Conservation (phyloP, 208 protist genomes). For the Leishmania mexicana region DNA sequence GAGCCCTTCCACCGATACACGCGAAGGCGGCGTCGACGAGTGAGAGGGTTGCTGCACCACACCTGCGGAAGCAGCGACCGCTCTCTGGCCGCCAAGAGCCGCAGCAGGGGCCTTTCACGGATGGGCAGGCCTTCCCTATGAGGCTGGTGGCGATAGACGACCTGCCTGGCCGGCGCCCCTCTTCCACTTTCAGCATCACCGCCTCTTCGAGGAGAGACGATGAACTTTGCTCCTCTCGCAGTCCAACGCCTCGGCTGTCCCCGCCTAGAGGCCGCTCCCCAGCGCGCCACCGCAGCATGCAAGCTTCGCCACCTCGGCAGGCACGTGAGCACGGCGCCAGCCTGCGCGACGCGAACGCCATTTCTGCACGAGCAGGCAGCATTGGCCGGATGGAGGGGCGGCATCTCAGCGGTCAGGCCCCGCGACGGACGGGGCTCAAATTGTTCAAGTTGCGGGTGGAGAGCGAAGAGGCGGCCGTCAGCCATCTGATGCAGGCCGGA, state of each 20-base stretch:
- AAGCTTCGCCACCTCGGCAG: conserved; percentile 1
- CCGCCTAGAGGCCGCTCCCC: background rate
- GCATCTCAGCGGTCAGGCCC: background rate
- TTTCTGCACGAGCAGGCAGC: background rate
- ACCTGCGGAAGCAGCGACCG: background rate
- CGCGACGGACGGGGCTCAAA: background rate
- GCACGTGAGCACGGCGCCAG: background rate
- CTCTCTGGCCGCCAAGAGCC: background rate
- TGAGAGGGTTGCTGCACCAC: background rate
- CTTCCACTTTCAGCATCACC: background rate
- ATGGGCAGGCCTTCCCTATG: background rate
- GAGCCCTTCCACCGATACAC: conserved; percentile 2
- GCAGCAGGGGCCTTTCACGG: background rate
- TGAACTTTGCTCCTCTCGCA: background rate
- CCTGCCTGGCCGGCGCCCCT: background rate
- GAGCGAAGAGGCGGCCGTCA: conserved; percentile 4
- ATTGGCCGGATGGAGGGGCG: background rate
- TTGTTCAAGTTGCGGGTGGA: conserved; percentile 10
- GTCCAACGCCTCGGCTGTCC: background rate
- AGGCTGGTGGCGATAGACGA: background rate
- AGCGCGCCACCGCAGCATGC: background rate
- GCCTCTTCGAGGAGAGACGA: background rate
- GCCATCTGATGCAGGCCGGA: conserved; percentile 9
- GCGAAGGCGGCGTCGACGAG: background rate
- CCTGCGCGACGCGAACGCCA: background rate